Conservation (phyloP, 306 rosid genomes). For the Cicer cuneatum region DNA sequence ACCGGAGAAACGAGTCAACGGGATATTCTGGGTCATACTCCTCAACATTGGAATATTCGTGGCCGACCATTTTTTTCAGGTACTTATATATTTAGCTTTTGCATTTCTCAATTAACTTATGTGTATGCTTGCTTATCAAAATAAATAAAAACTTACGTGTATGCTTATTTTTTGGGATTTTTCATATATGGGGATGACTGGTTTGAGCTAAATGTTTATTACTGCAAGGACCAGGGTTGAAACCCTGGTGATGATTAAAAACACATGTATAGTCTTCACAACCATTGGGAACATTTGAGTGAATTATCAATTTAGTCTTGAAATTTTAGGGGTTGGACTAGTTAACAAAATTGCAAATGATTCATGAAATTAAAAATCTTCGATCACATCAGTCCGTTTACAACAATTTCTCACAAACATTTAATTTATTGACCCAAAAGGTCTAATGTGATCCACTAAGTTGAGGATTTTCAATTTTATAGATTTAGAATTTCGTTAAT, state of each 20-base stretch:
- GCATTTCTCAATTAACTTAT: background rate
- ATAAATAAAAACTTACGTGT: background rate
- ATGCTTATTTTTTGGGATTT: background rate
- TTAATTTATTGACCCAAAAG: too few relatives aligned
- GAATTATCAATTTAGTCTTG: too few relatives aligned
- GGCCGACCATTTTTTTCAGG: slow-evolving; percentile 88
- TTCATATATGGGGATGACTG: background rate
- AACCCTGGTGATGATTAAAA: background rate
- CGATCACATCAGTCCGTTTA: too few relatives aligned
- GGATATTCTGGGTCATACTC: slow-evolving; percentile 91
- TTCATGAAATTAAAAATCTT: too few relatives aligned
- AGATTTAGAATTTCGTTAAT: background rate
- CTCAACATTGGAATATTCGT: slow-evolving; percentile 74
- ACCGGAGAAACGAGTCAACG: slow-evolving; percentile 72
- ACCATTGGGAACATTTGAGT: background rate
- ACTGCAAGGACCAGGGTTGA: too few relatives aligned
- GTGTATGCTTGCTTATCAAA: too few relatives aligned
- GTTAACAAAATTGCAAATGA: too few relatives aligned
- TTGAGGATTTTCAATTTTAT: too few relatives aligned
- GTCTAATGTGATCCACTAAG: too few relatives aligned
- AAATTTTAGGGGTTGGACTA: too few relatives aligned
- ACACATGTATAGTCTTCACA: background rate
- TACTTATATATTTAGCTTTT: background rate
- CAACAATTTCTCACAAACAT: too few relatives aligned
- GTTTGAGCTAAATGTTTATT: too few relatives aligned